phyloP scores from a whole-genome alignment of 306 rosid species.

The Citrullus amarus region DNA sequence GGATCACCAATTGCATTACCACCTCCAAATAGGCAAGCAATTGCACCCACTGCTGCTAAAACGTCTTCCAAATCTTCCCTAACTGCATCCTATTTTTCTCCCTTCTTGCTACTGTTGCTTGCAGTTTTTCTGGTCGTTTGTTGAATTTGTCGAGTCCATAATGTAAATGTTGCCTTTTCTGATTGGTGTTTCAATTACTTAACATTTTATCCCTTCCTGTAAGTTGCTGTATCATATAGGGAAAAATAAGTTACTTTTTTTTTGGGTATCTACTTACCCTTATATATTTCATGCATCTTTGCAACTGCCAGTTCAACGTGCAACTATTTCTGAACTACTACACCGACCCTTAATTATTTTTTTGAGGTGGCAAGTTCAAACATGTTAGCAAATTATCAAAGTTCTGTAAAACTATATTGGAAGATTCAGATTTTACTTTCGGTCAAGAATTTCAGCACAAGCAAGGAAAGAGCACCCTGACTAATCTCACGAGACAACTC shows the following conservation, averaged over 20 bases:
- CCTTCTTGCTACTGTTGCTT: constrained; percentile 13
- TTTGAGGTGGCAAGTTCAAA: background rate
- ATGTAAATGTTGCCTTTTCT: background rate
- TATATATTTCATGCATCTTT: background rate
- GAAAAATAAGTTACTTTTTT: background rate
- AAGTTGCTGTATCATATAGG: constrained; percentile 1
- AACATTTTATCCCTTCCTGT: background rate
- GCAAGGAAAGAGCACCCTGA: background rate
- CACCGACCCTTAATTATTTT: background rate
- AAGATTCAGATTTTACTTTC: background rate
- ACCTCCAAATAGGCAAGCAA: constrained; percentile 18
- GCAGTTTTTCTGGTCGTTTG: background rate
- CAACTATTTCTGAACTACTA: background rate
- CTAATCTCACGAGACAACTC: too few species aligned
- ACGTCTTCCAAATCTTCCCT: constrained; percentile 24
- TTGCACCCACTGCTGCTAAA: constrained; percentile 34
- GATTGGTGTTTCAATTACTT: background rate
- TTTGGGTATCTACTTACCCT: background rate
- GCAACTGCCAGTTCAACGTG: background rate
- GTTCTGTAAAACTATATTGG: background rate
- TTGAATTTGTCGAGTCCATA: background rate
- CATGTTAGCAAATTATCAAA: background rate
- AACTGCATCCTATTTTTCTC: constrained; percentile 14
- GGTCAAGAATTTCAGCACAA: background rate
- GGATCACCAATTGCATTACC: constrained; percentile 37